Percentiles rank a stretch among this genome's conserved stretches.
phyloP scores from a whole-genome alignment of 75 land plant species.

The Selaginella tamariscina region DNA sequence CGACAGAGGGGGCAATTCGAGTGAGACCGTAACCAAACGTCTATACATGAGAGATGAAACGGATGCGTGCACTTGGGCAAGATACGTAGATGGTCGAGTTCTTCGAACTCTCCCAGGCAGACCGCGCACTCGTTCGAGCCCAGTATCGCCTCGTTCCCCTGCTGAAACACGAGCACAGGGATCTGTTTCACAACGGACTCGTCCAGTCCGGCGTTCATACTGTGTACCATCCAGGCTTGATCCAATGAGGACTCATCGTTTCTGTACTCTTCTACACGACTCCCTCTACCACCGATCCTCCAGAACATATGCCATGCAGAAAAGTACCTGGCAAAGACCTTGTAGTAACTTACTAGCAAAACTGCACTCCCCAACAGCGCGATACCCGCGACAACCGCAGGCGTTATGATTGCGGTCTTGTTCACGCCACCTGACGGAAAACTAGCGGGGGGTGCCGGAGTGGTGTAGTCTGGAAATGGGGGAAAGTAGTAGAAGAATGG shows the following conservation, averaged over 20 bases:
- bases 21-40: conserved; percentile 23
- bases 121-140: conserved; percentile 20
- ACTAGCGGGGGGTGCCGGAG: not conserved
- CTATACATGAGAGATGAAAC: conserved; percentile 24
- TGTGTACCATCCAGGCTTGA: not conserved
- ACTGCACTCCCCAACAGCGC: not conserved
- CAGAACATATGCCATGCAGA: not conserved
- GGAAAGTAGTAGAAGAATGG: not conserved
- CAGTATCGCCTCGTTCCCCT: conserved; percentile 30
- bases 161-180: conserved; percentile 36
- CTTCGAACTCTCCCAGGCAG: conserved; percentile 24
- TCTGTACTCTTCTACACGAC: not conserved
- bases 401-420: not conserved
- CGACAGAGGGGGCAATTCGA: conserved; percentile 27
- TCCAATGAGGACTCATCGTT: not conserved
- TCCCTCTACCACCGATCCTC: not conserved
- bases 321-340: not conserved
- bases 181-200: conserved; percentile 44
- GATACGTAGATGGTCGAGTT: conserved; percentile 17
- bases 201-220: conserved; percentile 32
- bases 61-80: conserved; percentile 27
- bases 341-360: not conserved
- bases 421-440: not conserved
- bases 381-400: not conserved
- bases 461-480: too few relatives aligned